Evolutionary conservation across 2,329 filamentous ascomycete species (phyloP).

Genomic region (Aspergillus hiratsukae): DNA sequence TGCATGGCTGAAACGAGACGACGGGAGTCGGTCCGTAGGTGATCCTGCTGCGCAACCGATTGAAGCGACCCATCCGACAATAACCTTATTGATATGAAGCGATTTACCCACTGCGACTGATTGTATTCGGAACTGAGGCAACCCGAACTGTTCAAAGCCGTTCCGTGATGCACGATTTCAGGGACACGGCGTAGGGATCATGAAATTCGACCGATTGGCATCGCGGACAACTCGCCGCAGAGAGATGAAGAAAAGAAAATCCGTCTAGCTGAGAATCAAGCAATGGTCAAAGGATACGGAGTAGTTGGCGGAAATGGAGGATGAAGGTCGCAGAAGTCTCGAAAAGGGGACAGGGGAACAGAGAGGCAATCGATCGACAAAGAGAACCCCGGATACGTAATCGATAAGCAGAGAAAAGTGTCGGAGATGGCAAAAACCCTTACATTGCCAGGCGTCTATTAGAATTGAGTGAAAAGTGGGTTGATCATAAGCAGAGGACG

Average conservation of each 20-base stretch:
- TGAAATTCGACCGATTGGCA: conserved; percentile 12
- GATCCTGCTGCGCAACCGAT: conserved; percentile 15
- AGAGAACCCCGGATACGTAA: not conserved
- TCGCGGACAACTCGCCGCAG: conserved; percentile 7
- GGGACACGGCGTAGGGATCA: conserved; percentile 5
- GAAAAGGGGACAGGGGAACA: conserved; percentile 15
- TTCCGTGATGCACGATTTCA: conserved; percentile 1
- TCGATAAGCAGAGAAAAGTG: not conserved
- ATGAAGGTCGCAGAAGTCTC: conserved; percentile 2
- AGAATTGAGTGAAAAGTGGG: not conserved
- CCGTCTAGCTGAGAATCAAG: conserved; percentile 4
- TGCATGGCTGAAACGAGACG: conserved; percentile 30
- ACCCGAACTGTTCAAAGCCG: not conserved
- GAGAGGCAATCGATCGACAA: conserved; percentile 13
- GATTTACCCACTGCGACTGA: not conserved
- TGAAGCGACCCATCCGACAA: conserved; percentile 19
- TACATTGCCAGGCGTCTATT: not conserved
- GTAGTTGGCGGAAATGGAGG: conserved; percentile 8
- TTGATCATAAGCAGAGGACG: not conserved
- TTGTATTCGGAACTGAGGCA: not conserved
- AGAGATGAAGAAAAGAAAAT: conserved; percentile 1
- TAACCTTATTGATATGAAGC: not conserved
- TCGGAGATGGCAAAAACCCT: not conserved
- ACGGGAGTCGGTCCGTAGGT: conserved; percentile 13
- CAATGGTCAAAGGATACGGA: not conserved